Percentiles rank a stretch among this genome's conserved stretches.
These are phyloP conservation scores for Harringtonia aguacate DNA, from an alignment of 2,329 filamentous ascomycete species.

Conservation along the genomic window DNA sequence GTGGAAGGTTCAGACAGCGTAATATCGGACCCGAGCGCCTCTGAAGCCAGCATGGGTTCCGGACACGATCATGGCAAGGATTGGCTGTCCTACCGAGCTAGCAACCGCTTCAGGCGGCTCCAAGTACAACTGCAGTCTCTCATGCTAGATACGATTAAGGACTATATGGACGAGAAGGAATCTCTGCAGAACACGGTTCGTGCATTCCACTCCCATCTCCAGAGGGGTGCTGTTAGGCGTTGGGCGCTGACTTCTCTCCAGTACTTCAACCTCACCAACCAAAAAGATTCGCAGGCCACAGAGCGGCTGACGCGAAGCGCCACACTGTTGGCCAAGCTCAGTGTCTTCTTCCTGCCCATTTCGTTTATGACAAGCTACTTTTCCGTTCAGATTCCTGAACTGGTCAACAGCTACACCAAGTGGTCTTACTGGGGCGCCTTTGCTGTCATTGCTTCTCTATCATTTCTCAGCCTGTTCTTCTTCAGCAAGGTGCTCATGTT, in stretches of 20 bases:
- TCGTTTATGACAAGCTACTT: slow-evolving; percentile 68
- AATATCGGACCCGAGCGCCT: slow-evolving; percentile 1
- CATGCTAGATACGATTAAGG: slow-evolving; percentile 50
- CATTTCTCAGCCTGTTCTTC: slow-evolving; percentile 46
- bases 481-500: slow-evolving; percentile 35
- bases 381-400: slow-evolving; percentile 50
- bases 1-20: slow-evolving; percentile 10
- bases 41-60: not conserved
- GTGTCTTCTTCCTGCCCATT: slow-evolving; percentile 65
- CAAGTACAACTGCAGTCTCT: slow-evolving; percentile 48
- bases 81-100: slow-evolving; percentile 31
- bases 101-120: slow-evolving; percentile 47
- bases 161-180: slow-evolving; percentile 59
- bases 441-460: slow-evolving; percentile 48
- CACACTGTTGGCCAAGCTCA: slow-evolving; percentile 62
- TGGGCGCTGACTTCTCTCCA: slow-evolving; percentile 18
- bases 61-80: slow-evolving; percentile 12
- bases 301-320: slow-evolving; percentile 62
- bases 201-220: too few species aligned
- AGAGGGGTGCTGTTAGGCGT: too few species aligned
- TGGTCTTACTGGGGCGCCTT: slow-evolving; percentile 60
- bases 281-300: slow-evolving; percentile 63
- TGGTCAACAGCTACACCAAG: slow-evolving; percentile 45
- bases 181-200: slow-evolving; percentile 54
- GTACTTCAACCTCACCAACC: slow-evolving; percentile 70